A percentile compares a stretch with the other conserved stretches of the same genome.
phyloP scores from a whole-genome alignment of 768 basidiomycete species.

The Trametes elegans region DNA sequence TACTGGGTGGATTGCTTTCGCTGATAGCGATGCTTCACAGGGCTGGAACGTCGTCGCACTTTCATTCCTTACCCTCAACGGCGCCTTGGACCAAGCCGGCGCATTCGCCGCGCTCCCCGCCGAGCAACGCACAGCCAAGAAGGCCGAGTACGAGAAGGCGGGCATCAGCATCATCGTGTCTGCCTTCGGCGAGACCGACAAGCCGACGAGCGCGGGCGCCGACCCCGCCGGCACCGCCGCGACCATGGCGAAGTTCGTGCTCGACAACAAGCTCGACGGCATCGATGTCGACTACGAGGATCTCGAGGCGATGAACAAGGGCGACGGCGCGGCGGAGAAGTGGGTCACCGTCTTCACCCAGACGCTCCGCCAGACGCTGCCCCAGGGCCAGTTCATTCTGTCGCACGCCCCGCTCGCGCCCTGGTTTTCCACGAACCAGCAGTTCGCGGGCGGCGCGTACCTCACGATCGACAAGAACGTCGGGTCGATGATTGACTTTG shows the following conservation, averaged over 20 bases:
- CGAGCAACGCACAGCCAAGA: slow-evolving; percentile 16
- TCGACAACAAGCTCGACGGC: slow-evolving; percentile 25
- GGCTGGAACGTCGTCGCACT: slow-evolving; percentile 11
- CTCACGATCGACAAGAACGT: slow-evolving; percentile 48
- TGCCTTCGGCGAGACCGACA: slow-evolving; percentile 28
- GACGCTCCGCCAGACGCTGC: slow-evolving; percentile 21
- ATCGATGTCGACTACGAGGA: slow-evolving; percentile 26
- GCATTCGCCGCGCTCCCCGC: slow-evolving; percentile 5
- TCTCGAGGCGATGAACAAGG: slow-evolving; percentile 20
- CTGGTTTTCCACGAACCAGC: slow-evolving; percentile 8
- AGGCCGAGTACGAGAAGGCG: slow-evolving; percentile 20
- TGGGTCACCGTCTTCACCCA: slow-evolving; percentile 25
- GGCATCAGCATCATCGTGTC: slow-evolving; percentile 23
- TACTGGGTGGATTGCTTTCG: too few relatives aligned
- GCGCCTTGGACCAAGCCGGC: slow-evolving; percentile 7
- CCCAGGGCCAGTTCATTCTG: slow-evolving; percentile 8
- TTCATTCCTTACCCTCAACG: slow-evolving; percentile 13
- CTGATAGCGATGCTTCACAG: neutral
- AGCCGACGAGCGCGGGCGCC: slow-evolving; percentile 25
- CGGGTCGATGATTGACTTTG: slow-evolving; percentile 58
- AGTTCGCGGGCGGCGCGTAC: slow-evolving; percentile 48
- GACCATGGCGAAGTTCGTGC: slow-evolving; percentile 34
- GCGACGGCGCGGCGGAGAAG: slow-evolving; percentile 19
- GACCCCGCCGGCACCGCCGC: slow-evolving; percentile 33
- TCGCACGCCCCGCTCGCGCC: slow-evolving; percentile 28